phyloP scores from a whole-genome alignment of 345 rosid genomes.

The Excoecaria agallocha region DNA sequence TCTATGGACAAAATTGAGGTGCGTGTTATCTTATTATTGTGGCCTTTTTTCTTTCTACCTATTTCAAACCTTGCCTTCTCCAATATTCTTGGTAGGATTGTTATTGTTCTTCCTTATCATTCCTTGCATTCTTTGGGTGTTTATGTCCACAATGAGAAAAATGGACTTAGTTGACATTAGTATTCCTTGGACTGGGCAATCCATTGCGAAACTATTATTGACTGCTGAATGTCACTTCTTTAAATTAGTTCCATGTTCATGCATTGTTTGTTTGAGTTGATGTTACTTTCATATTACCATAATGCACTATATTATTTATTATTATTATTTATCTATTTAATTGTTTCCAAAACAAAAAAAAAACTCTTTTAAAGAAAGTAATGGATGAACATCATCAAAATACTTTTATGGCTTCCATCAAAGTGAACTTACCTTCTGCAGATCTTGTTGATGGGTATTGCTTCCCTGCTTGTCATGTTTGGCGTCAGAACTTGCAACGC shows the following conservation, averaged over 20 bases:
- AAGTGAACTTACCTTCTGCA: not conserved
- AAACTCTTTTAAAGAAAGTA: not conserved
- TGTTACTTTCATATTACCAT: no score
- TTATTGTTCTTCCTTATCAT: not conserved
- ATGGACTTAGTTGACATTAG: not conserved
- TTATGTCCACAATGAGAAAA: not conserved
- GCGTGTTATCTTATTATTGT: not conserved
- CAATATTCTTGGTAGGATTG: no score
- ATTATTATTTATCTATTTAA: not conserved
- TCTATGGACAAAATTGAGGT: slow-evolving; percentile 98
- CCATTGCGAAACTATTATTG: not conserved
- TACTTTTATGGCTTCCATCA: not conserved
- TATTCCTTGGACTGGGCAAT: not conserved
- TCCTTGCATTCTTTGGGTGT: not conserved
- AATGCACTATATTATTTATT: not conserved
- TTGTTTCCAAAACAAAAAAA: not conserved
- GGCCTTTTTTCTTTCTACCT: not conserved
- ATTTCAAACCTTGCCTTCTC: no score
- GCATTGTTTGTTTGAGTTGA: not conserved
- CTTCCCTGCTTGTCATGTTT: not conserved
- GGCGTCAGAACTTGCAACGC: not conserved
- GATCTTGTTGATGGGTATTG: not conserved
- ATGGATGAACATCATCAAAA: not conserved
- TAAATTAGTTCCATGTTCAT: not conserved
- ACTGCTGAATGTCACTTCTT: not conserved